These are phyloP conservation scores for Conticribra weissflogii DNA, from an alignment of 108 stramenopile species.

Conservation along the genomic window DNA sequence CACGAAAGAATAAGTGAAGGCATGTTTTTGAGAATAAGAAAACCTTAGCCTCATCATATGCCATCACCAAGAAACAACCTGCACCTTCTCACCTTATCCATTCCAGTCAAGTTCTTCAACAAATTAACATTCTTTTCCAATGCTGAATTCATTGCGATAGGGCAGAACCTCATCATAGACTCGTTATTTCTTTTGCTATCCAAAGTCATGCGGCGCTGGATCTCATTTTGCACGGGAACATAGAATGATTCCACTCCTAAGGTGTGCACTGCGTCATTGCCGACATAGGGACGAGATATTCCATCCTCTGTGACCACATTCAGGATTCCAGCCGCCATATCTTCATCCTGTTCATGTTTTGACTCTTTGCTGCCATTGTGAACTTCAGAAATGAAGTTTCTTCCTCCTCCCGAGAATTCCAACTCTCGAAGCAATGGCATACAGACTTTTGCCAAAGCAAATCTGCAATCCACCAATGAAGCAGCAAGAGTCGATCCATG, in stretches of 20 bases:
- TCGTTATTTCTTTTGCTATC: background rate
- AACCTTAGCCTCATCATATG: too few relatives aligned
- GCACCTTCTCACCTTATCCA: constrained; percentile 59
- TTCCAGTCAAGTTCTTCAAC: constrained; percentile 41
- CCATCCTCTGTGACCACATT: constrained; percentile 30
- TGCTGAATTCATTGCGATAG: constrained; percentile 48
- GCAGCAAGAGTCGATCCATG: constrained; percentile 21
- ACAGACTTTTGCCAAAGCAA: constrained; percentile 53
- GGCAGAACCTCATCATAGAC: constrained; percentile 45
- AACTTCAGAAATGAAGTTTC: constrained; percentile 38
- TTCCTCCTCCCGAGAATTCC: constrained; percentile 34
- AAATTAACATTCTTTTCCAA: constrained; percentile 47
- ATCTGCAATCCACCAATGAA: constrained; percentile 53
- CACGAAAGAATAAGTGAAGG: background rate
- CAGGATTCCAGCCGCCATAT: constrained; percentile 30
- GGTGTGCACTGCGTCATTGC: constrained; percentile 59
- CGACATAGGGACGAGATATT: constrained; percentile 24
- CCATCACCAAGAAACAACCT: too few relatives aligned
- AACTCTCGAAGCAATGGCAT: constrained; percentile 56
- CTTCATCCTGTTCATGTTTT: constrained; percentile 2
- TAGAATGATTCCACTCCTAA: constrained; percentile 36
- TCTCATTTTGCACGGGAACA: constrained; percentile 51
- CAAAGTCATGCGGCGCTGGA: constrained; percentile 44
- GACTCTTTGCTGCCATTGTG: background rate
- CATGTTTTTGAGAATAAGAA: background rate